A percentile compares a stretch with the other conserved stretches of the same genome.
phyloP scores from a whole-genome alignment of 2,329 filamentous ascomycete species.

The Stachybotrys chlorohalonatus region DNA sequence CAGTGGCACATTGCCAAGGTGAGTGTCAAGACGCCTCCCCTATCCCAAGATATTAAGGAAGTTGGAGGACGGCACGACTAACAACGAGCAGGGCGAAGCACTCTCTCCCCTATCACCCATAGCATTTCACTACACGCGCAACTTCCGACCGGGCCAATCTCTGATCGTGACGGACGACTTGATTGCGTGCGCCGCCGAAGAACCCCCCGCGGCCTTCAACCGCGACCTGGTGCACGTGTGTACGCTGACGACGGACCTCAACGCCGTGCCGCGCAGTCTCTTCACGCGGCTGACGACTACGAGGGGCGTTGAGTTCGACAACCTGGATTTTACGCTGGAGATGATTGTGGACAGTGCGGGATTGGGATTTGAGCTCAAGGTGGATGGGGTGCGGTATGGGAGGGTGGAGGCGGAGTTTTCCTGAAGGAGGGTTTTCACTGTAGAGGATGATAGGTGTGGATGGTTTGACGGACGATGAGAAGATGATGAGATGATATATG shows the following conservation, averaged over 20 bases:
- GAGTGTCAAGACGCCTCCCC: constrained; percentile 12
- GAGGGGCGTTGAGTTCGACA: constrained; percentile 71
- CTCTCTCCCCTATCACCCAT: constrained; percentile 67
- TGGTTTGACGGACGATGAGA: no score
- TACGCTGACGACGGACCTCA: constrained; percentile 71
- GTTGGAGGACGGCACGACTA: neutral
- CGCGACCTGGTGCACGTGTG: constrained; percentile 63
- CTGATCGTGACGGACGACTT: constrained; percentile 72
- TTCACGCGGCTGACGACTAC: constrained; percentile 73
- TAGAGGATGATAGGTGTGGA: neutral
- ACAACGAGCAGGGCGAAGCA: constrained; percentile 48
- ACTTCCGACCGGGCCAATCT: constrained; percentile 71
- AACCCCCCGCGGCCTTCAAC: constrained; percentile 51
- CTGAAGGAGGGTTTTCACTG: constrained; percentile 17
- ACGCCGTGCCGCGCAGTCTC: constrained; percentile 61
- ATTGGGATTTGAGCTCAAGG: constrained; percentile 67
- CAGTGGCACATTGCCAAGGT: constrained; percentile 80
- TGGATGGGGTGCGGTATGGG: constrained; percentile 69
- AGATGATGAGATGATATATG: neutral
- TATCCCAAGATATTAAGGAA: neutral
- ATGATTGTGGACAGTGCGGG: constrained; percentile 76
- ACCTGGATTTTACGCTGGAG: constrained; percentile 72
- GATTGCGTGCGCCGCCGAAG: constrained; percentile 64
- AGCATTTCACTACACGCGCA: constrained; percentile 78
- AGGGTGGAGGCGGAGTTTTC: constrained; percentile 73